phyloP scores from a whole-genome alignment of 2,329 filamentous ascomycete species.

The Claviceps digitariae region DNA sequence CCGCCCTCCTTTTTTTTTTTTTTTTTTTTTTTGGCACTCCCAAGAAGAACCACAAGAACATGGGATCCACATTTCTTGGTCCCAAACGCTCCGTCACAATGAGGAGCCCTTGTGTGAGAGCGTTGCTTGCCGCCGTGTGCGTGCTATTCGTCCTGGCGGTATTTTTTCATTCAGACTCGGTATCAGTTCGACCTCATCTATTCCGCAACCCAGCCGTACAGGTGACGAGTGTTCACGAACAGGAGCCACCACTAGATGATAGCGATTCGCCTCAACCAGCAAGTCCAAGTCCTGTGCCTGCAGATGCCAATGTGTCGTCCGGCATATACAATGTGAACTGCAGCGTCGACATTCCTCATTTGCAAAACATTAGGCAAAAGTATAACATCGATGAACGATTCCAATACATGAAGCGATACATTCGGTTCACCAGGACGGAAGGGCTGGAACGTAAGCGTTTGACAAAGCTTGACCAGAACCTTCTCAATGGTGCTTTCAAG shows the following conservation, averaged over 20 bases:
- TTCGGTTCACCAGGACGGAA: slow-evolving; percentile 33
- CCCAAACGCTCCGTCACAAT: slow-evolving; percentile 30
- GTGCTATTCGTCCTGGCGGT: slow-evolving; percentile 29
- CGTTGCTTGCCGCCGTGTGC: slow-evolving; percentile 28
- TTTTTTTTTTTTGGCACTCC: not conserved
- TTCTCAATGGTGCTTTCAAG: slow-evolving; percentile 35
- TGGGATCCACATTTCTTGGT: slow-evolving; percentile 26
- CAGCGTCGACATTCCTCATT: slow-evolving; percentile 31
- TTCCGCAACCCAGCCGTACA: slow-evolving; percentile 21
- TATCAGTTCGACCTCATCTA: slow-evolving; percentile 27
- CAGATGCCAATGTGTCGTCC: slow-evolving; percentile 7
- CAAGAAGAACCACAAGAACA: not conserved
- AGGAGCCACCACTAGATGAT: slow-evolving; percentile 19
- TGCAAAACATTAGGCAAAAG: slow-evolving; percentile 30
- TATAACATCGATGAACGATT: slow-evolving; percentile 36
- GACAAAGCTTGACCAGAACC: slow-evolving; percentile 33
- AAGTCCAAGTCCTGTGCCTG: slow-evolving; percentile 6
- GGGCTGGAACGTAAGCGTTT: slow-evolving; percentile 36
- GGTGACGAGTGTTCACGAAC: slow-evolving; percentile 13
- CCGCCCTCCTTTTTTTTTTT: not conserved
- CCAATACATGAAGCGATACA: slow-evolving; percentile 42
- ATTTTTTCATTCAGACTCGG: slow-evolving; percentile 27
- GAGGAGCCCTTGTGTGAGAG: slow-evolving; percentile 34
- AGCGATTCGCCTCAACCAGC: slow-evolving; percentile 9
- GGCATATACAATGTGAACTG: slow-evolving; percentile 31